Evolutionary conservation across 2,329 filamentous ascomycete species (phyloP), one percentile per base, ranked within the genome.

Genomic region (Pseudocercospora eumusae): DNA sequence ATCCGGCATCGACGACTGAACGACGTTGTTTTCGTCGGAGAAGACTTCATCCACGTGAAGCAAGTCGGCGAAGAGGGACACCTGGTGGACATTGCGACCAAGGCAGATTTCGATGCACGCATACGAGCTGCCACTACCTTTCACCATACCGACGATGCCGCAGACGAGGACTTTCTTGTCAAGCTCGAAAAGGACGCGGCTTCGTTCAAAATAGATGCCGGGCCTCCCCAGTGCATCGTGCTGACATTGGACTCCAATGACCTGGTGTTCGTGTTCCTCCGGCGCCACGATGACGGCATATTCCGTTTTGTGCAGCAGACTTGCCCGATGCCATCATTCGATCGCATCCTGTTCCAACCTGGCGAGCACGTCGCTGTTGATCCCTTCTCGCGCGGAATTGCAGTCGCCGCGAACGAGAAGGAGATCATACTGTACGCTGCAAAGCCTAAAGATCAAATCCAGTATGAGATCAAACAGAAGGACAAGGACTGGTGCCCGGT

Each of bases 21-120:
- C 68, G 93, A 98, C 78, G 86, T 97, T 66, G 88, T 93, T 40
- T 92, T 96, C 69, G 83, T 99, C 61, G 91, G 92, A 58, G 89
- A 96, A 67, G 84, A 89, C 65, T 91, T 86, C 69, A 84, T 99
- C 49, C 88, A 93, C 68, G 86, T 98, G 66, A 89, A 88, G 69
- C 89, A 96, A 31, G 68, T 74, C 47, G 67, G 64, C n/a, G 33
- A 64, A 2, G 85, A 90, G 71, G 87, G 88, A 1, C 87, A 89
- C 70, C 82, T 96, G 23, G 85, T 88, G 66, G 86, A 92, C 71
- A 81, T 96, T n/a, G 81, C 84, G n/a, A 84, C 85, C 63, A 96
- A 93, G 75, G 82, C 83, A 44, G 87, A 96, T 73, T 93, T 98
- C 73, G 87, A 87, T 58, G 84, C 86, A 31, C 84, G 87, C 47